Evolutionary conservation across 306 rosid genomes (phyloP).

Genomic region (Vigna radiata): DNA sequence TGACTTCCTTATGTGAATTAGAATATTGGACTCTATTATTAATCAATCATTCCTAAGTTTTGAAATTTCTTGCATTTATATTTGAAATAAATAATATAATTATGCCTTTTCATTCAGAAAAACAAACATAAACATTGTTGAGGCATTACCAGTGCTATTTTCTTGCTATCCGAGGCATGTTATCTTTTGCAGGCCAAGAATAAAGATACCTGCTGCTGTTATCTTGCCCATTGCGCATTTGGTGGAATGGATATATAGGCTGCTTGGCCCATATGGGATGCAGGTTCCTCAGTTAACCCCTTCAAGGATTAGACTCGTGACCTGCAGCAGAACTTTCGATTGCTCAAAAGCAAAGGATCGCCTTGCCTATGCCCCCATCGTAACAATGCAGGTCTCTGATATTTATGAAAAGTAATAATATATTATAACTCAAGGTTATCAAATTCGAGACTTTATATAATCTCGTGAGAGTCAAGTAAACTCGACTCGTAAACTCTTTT

Average conservation of each 20-base stretch:
- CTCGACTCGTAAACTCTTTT: too few relatives aligned
- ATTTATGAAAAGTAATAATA: constrained; percentile 33
- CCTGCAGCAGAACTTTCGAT: constrained; percentile 87
- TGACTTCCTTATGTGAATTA: constrained; percentile 13
- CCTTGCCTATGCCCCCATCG: constrained; percentile 78
- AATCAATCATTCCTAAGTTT: constrained; percentile 12
- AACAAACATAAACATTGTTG: not conserved
- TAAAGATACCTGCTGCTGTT: constrained; percentile 79
- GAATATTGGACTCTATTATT: constrained; percentile 13
- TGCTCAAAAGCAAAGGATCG: constrained; percentile 87
- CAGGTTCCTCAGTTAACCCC: constrained; percentile 96
- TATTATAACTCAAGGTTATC: too few relatives aligned
- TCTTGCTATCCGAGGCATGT: constrained; percentile 50
- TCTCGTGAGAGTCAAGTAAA: too few relatives aligned
- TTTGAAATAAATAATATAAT: too few relatives aligned
- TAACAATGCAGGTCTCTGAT: constrained; percentile 74
- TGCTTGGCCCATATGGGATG: constrained; percentile 97
- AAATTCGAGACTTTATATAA: too few relatives aligned
- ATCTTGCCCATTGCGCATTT: constrained; percentile 92
- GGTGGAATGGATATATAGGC: constrained; percentile 77
- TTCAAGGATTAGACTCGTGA: constrained; percentile 84
- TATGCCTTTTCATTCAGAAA: not conserved
- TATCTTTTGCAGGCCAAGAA: constrained; percentile 78
- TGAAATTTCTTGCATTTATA: not conserved
- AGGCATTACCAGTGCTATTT: constrained; percentile 32